phyloP scores from a whole-genome alignment of 176 grass and related monocot species.

The Bothriochloa decipiens region DNA sequence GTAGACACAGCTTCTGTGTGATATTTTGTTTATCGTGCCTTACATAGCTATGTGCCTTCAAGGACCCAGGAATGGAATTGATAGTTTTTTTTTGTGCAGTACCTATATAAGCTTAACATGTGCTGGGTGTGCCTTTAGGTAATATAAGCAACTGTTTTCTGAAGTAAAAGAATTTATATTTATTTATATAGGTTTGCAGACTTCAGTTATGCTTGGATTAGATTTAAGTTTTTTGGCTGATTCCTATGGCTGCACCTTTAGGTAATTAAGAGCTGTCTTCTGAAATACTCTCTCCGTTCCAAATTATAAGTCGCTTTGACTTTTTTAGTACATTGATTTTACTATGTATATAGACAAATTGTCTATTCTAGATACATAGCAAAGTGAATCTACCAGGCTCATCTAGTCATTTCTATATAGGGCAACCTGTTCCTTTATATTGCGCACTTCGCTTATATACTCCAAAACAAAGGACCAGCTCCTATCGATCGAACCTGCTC shows the following conservation, averaged over 20 bases:
- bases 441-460: too few relatives aligned
- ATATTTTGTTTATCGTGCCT: background rate
- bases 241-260: background rate
- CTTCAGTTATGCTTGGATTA: slow-evolving; percentile 4
- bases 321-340: too few relatives aligned
- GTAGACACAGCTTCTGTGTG: background rate
- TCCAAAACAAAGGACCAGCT: too few relatives aligned
- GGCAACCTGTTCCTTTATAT: too few relatives aligned
- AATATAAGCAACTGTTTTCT: background rate
- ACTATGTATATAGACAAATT: too few relatives aligned
- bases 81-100: slow-evolving; percentile 1
- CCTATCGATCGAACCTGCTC: too few relatives aligned
- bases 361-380: too few relatives aligned
- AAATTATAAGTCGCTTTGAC: too few relatives aligned
- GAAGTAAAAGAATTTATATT: background rate
- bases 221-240: background rate
- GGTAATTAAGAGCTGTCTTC: background rate
- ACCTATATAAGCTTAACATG: background rate
- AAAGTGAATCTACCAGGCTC: too few relatives aligned
- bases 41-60: background rate
- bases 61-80: background rate
- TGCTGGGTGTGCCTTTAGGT: too few relatives aligned
- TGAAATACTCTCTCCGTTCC: too few relatives aligned
- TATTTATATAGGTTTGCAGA: background rate
- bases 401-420: too few relatives aligned